These are phyloP conservation scores for Cinnamomum chago DNA, from an alignment of 164 flowering plant species.

Conservation along the genomic window DNA sequence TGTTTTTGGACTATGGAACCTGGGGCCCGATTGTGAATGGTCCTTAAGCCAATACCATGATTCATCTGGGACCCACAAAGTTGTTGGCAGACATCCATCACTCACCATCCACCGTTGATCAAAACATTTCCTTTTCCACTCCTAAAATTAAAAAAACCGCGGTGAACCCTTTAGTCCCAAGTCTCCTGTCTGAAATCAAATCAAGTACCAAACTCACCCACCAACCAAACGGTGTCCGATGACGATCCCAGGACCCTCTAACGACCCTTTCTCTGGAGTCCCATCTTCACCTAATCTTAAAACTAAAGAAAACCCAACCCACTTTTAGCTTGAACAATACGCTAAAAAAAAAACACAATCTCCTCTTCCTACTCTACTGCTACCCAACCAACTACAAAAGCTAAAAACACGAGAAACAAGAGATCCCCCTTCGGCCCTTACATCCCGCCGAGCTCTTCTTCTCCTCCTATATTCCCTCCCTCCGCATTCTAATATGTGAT, in stretches of 20 bases:
- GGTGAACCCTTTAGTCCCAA: background rate
- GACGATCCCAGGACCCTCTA: background rate
- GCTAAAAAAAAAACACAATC: no score
- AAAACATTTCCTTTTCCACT: no score
- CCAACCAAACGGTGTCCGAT: background rate
- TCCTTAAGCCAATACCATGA: no score
- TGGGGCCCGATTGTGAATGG: no score
- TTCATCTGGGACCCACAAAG: no score
- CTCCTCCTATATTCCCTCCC: background rate
- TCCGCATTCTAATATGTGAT: background rate
- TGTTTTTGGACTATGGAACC: no score
- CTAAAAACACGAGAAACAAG: background rate
- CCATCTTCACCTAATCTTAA: background rate
- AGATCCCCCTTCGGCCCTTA: background rate
- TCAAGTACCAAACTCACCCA: background rate
- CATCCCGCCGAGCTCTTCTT: background rate
- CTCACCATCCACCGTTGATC: no score
- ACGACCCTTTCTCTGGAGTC: background rate
- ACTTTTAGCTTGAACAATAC: background rate
- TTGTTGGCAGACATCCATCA: no score
- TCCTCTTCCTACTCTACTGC: no score
- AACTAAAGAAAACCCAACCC: background rate
- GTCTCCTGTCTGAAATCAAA: background rate
- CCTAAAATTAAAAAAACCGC: background rate
- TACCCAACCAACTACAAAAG: no score